Percentiles rank a stretch among this genome's conserved stretches.
Conservation (phyloP, 2,329 filamentous ascomycete species). For the Alternaria tenuissima region DNA sequence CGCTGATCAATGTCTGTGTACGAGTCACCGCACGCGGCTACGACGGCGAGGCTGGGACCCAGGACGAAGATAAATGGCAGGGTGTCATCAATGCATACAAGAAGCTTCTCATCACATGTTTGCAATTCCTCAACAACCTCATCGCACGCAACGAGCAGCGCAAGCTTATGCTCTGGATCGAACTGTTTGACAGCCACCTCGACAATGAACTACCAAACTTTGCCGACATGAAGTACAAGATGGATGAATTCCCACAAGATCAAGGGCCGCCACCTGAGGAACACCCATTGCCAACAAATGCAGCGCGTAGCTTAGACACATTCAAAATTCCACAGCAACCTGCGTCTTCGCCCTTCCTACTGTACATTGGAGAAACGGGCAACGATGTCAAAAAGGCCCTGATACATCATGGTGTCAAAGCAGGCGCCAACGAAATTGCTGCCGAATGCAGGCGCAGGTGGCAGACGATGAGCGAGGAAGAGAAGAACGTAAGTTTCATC, state of each 20-base stretch:
- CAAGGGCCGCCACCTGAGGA: conserved; percentile 26
- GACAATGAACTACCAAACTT: conserved; percentile 51
- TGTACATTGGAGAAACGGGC: conserved; percentile 52
- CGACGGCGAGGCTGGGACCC: conserved; percentile 68
- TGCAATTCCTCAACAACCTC: conserved; percentile 73
- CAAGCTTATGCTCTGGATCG: conserved; percentile 71
- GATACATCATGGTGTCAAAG: conserved; percentile 47
- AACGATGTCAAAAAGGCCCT: conserved; percentile 51
- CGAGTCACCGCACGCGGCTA: conserved; percentile 70
- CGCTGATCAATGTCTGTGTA: conserved; percentile 70
- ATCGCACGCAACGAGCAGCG: conserved; percentile 71
- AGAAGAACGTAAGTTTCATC: conserved; percentile 43
- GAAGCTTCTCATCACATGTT: conserved; percentile 69
- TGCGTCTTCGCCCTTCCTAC: conserved; percentile 51
- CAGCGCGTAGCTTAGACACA: conserved; percentile 36
- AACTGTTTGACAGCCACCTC: conserved; percentile 67
- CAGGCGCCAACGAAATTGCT: conserved; percentile 52
- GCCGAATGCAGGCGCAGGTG: conserved; percentile 52
- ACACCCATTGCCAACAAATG: conserved; percentile 20
- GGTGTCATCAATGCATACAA: conserved; percentile 72
- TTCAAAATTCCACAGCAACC: conserved; percentile 51
- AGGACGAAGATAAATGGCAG: conserved; percentile 71
- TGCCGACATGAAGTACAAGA: conserved; percentile 49
- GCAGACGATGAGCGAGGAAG: conserved; percentile 51
- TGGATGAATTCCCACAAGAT: conserved; percentile 42